phyloP scores from a whole-genome alignment of 2,329 filamentous ascomycete genomes.

The Alternaria sp. region DNA sequence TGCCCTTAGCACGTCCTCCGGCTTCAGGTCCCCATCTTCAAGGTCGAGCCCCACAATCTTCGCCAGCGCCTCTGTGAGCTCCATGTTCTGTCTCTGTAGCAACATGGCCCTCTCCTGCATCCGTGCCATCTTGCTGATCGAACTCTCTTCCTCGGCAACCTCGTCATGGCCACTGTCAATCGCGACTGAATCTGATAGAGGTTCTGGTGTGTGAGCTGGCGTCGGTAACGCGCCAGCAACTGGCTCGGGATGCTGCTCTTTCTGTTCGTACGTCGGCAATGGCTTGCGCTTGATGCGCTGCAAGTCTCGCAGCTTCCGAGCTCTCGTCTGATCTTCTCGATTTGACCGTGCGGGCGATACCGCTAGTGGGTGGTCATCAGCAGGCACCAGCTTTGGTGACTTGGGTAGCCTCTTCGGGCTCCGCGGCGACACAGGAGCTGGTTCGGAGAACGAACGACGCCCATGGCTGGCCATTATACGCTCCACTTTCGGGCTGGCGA shows the following conservation, averaged over 20 bases:
- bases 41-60: conserved; percentile 34
- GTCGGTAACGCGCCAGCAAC: conserved; percentile 20
- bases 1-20: conserved; percentile 23
- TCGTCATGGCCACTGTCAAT: conserved; percentile 11
- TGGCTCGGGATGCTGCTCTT: conserved; percentile 13
- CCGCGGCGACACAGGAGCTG: conserved; percentile 16
- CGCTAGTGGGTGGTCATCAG: conserved; percentile 31
- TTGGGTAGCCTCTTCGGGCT: conserved; percentile 23
- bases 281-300: conserved; percentile 31
- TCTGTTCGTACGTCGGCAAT: conserved; percentile 4
- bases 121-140: conserved; percentile 17
- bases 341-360: conserved; percentile 26
- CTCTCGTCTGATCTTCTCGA: conserved; percentile 4
- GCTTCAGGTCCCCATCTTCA: conserved; percentile 27
- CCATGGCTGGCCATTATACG: conserved; percentile 20
- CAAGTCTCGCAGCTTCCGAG: conserved; percentile 28
- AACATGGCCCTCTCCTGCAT: conserved; percentile 26
- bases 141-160: conserved; percentile 13
- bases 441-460: conserved; percentile 20
- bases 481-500: conserved; percentile 27
- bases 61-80: conserved; percentile 34
- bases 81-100: conserved; percentile 34
- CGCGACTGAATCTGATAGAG: conserved; percentile 2
- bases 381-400: conserved; percentile 22
- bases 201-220: conserved; percentile 23